These are phyloP conservation scores for Coemansia sp. DNA, from an alignment of 192 early-diverging fungal genomes.

Conservation along the genomic window DNA sequence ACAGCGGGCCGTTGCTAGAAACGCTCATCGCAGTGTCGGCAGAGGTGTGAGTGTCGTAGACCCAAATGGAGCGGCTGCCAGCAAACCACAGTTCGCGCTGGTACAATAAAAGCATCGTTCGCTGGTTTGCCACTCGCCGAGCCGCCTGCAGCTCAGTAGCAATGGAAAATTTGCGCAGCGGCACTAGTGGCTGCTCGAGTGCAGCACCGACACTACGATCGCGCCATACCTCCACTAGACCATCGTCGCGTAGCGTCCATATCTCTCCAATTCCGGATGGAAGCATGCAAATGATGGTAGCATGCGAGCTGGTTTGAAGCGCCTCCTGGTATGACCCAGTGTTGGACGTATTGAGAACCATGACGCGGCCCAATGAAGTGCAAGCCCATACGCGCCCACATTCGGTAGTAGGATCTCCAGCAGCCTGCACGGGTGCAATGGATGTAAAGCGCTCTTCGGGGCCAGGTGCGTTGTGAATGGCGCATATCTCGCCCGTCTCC, in stretches of 20 bases:
- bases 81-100: constrained; percentile 52
- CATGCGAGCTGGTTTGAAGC: constrained; percentile 21
- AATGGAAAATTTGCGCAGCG: constrained; percentile 39
- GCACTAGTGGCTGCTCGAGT: constrained; percentile 27
- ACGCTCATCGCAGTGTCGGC: constrained; percentile 22
- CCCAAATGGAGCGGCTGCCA: constrained; percentile 39
- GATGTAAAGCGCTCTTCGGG: constrained; percentile 52
- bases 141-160: constrained; percentile 30
- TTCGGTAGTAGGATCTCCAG: constrained; percentile 26
- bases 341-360: constrained; percentile 37
- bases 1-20: constrained; percentile 21
- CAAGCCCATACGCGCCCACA: constrained; percentile 41
- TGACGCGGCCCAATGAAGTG: constrained; percentile 36
- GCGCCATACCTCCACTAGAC: constrained; percentile 40
- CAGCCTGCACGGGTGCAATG: constrained; percentile 38
- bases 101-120: constrained; percentile 21
- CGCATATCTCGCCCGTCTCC: constrained; percentile 48
- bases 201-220: constrained; percentile 25
- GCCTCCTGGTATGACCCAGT: constrained; percentile 25
- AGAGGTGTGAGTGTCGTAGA: constrained; percentile 35
- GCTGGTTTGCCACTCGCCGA: constrained; percentile 22
- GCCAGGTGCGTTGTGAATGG: constrained; percentile 49
- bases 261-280: constrained; percentile 31
- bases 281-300: constrained; percentile 29
- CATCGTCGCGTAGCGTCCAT: constrained; percentile 52